Evolutionary conservation across 306 rosid species (phyloP).

Genomic region (Quercus engelmannii): DNA sequence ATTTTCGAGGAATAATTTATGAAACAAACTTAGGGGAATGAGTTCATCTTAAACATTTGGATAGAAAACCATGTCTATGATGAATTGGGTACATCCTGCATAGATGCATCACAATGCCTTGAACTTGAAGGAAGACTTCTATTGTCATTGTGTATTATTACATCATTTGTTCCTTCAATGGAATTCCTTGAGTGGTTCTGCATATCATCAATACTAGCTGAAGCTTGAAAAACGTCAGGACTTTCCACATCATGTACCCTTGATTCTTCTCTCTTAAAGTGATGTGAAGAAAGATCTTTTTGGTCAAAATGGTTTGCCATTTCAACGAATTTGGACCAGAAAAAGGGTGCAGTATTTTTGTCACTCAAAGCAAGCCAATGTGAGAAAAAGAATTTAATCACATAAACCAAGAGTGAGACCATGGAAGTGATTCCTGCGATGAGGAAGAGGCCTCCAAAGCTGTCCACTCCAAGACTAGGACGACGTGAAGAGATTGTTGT

Average conservation of each 20-base stretch:
- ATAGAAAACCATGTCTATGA: too few species aligned
- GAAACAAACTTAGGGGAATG: too few species aligned
- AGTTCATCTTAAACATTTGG: too few species aligned
- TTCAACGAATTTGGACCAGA: not conserved
- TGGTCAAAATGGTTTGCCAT: slow-evolving; percentile 11
- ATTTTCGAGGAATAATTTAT: too few species aligned
- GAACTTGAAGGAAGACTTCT: too few species aligned
- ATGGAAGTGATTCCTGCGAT: slow-evolving; percentile 21
- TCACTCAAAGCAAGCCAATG: not conserved
- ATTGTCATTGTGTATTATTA: too few species aligned
- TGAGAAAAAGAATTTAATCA: not conserved
- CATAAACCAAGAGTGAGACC: slow-evolving; percentile 2
- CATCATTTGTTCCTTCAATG: too few species aligned
- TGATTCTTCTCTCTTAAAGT: not conserved
- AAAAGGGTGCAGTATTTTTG: not conserved
- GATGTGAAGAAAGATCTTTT: not conserved
- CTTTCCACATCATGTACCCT: not conserved
- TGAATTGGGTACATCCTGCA: too few species aligned
- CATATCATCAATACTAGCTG: too few species aligned
- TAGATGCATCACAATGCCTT: too few species aligned
- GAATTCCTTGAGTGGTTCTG: too few species aligned
- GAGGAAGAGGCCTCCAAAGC: slow-evolving; percentile 46
- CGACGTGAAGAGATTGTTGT: not conserved
- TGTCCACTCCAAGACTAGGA: slow-evolving; percentile 23
- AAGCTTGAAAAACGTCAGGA: not conserved